Base-by-base conservation (phyloP, 495 filamentous ascomycete genomes). In the Immersiella caudata region DNA sequence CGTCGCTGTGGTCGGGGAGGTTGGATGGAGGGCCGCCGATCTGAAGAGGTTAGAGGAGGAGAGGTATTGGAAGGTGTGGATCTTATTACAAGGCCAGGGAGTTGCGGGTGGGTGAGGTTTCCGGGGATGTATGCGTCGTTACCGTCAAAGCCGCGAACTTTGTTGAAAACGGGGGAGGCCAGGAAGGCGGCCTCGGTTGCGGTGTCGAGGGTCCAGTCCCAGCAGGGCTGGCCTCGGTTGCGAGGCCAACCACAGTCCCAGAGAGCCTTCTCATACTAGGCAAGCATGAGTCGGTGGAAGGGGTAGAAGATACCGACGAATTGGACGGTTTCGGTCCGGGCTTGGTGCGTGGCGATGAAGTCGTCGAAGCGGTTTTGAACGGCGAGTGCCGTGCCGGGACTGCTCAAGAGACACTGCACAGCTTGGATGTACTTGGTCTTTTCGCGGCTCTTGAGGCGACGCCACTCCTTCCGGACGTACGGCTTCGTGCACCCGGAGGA, bases 121-220 rank as follows among this genome's bases (percentile, higher is more conserved):
- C 29, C 29, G 4, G 29, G 29, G 29, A 33, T 33, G 29, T 33
- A 33, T 3, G 29, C 29, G 29, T 8, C 29, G 29, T 33, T 33
- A 8, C 29, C 29, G 29, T 8, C 75, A 0, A 73, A 75, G 0
- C 71, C 75, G 58, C 69, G 67, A 0, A 68, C 67, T 0, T 73
- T 70, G 66, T 77, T 71, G 54, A 78, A 78, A 6, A 78, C 16
- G 1, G 76, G 75, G 1, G 75, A 75, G 21, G 67, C 70, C 57
- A 74, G 68, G 16, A 75, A 74, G 57, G 69, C 57, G 21, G 46
- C 68, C 24, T 57, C 55, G 55, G 74, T 71, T 12, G 20, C 58
- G 14, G 58, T 40, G 69, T 78, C 73, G 9, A 74, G 70, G 4
- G 73, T 74, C 76, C 75, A 77, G 67, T 75, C 78, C 77, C 76